Base-by-base conservation (phyloP, 495 filamentous ascomycete genomes). In the Copromyces sp. region DNA sequence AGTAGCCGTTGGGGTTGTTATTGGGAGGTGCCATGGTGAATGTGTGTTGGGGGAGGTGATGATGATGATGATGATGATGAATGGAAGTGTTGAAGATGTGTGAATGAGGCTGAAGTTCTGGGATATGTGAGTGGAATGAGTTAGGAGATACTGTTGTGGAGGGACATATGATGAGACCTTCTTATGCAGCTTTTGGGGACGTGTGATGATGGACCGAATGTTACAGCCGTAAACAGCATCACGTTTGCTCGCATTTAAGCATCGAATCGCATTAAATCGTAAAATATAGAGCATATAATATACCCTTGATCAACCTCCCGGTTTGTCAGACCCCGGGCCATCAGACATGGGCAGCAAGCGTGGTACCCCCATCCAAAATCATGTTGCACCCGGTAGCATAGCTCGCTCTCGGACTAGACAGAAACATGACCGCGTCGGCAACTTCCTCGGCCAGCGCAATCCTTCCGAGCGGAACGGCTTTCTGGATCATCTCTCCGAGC, bases 301-400 rank as follows among this genome's bases (percentile, higher is more conserved):
- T 11, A 53, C 45, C 4, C 9, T 53, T 6, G 45, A 5, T 3
- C 24, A 16, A 35, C 29, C 29, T 61, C 53, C 53, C 12, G 7
- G 1, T 0, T 0, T 61, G 0, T 61, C 6, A 17, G 3, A 65
- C 29, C 1, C 53, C 29, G 14, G 3, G 3, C 35, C 35, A 32
- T 35, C 4, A 65, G 3, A 65, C 53, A 35, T 37, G 24, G 3
- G 53, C 53, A 65, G 53, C 53, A 35, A 65, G 53, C 0, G 53
- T 65, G 7, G 53, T 65, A 35, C 53, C 53, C 3, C 53, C 53
- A 17, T 65, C 53, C 29, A 65, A 65, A 0, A 65, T 65, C 29
- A 65, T 65, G 29, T 65, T 65, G 14, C 53, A 65, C 53, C 53
- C 53, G 2, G 53, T 65, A 65, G 53, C 53, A 65, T 65, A 65